Evolutionary conservation across 176 grass and related monocot genomes (phyloP).

Genomic region (Luzula sylvatica): DNA sequence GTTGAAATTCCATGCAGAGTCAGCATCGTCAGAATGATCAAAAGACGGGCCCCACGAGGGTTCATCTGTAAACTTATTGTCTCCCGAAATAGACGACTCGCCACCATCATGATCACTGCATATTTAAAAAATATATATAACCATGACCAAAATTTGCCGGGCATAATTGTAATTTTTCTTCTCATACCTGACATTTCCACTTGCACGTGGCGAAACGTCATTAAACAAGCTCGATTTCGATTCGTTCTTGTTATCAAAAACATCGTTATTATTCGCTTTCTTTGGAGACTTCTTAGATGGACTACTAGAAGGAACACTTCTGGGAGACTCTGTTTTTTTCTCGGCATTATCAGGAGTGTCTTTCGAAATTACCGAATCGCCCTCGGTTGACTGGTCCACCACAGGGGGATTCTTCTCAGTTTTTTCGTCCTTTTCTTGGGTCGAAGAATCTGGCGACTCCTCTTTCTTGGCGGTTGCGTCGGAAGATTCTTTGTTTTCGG

Average conservation of each 20-base stretch:
- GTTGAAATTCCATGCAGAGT: constrained; percentile 77
- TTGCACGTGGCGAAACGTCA: constrained; percentile 49
- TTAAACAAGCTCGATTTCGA: constrained; percentile 31
- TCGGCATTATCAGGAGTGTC: constrained; percentile 23
- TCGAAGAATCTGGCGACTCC: constrained; percentile 25
- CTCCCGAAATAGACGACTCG: constrained; percentile 51
- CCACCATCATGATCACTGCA: constrained; percentile 52
- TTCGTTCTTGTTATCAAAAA: constrained; percentile 27
- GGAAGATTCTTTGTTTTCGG: constrained; percentile 40
- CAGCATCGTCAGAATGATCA: constrained; percentile 71
- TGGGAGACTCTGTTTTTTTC: constrained; percentile 21
- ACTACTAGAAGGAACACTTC: constrained; percentile 46
- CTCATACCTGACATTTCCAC: constrained; percentile 65
- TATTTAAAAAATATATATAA: constrained; percentile 29
- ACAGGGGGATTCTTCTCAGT: constrained; percentile 37
- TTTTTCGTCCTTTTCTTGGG: constrained; percentile 43
- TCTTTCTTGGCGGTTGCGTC: constrained; percentile 14
- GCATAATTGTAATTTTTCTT: constrained; percentile 10
- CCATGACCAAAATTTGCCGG: constrained; percentile 2
- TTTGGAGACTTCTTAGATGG: constrained; percentile 49
- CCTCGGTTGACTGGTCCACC: constrained; percentile 32
- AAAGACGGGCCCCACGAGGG: constrained; percentile 70
- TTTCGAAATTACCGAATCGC: constrained; percentile 25
- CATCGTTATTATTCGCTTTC: constrained; percentile 29
- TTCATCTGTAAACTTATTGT: constrained; percentile 33